These are phyloP conservation scores for Cyamopsis tetragonoloba DNA, from an alignment of 306 rosid genomes.

Conservation along the genomic window DNA sequence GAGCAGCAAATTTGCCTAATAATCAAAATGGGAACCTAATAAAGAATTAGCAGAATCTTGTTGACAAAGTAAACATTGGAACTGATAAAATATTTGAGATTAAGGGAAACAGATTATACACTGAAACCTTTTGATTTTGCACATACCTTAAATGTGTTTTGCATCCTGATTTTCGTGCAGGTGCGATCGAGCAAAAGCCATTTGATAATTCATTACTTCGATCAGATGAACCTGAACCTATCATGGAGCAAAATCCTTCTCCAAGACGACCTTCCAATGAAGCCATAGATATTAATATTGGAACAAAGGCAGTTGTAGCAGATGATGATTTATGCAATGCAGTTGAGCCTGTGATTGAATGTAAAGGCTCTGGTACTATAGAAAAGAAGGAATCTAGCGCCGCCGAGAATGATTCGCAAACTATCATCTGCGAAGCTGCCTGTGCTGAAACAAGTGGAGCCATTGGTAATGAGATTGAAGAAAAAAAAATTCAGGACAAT, in stretches of 20 bases:
- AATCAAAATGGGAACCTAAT: conserved; percentile 26
- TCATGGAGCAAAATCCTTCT: conserved; percentile 30
- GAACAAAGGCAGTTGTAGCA: conserved; percentile 24
- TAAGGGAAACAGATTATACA: conserved; percentile 28
- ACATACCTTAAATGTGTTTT: conserved; percentile 2
- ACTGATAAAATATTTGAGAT: conserved; percentile 23
- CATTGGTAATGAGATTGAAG: conserved; percentile 21
- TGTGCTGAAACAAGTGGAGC: conserved; percentile 29
- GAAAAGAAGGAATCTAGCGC: conserved; percentile 57
- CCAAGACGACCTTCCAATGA: conserved; percentile 14
- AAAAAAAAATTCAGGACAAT: conserved; percentile 35
- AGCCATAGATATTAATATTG: conserved; percentile 26
- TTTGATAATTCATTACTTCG: conserved; percentile 25
- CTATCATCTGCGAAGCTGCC: conserved; percentile 22
- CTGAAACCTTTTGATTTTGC: too few species aligned
- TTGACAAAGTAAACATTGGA: conserved; percentile 21
- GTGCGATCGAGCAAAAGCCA: conserved; percentile 25
- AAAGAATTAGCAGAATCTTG: conserved; percentile 19
- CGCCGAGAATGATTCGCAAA: conserved; percentile 63
- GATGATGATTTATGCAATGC: conserved; percentile 20
- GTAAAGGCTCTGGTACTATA: conserved; percentile 29
- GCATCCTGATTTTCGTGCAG: conserved; percentile 35
- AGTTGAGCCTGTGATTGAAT: conserved; percentile 23
- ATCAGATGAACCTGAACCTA: conserved; percentile 38
- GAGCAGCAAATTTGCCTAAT: conserved; percentile 19